These are phyloP conservation scores for Puccinia triticina DNA, from an alignment of 1,284 basidiomycete genomes.

Conservation along the genomic window DNA sequence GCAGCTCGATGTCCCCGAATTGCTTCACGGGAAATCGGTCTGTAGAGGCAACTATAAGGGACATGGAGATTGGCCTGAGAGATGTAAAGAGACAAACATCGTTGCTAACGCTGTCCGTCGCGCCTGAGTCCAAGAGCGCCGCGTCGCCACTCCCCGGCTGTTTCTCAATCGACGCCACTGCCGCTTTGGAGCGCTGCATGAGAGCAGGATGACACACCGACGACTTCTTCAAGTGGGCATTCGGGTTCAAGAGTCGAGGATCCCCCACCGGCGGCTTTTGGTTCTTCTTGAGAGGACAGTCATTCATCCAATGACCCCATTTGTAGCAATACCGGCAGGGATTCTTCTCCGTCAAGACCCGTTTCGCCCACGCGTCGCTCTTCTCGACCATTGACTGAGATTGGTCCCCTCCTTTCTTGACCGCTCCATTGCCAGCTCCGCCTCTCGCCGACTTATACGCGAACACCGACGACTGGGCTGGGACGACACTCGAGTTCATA, in stretches of 20 bases:
- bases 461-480: too few relatives aligned
- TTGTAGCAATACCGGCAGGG: not conserved
- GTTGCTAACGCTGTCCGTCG: constrained; percentile 6
- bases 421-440: too few relatives aligned
- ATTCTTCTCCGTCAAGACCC: not conserved
- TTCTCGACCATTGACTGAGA: too few relatives aligned
- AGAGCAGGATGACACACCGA: not conserved
- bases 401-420: too few relatives aligned
- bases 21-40: not conserved
- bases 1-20: not conserved
- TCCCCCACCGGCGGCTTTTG: not conserved
- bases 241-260: not conserved
- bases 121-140: not conserved
- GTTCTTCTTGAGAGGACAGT: not conserved
- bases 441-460: too few relatives aligned
- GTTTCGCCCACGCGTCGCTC: not conserved
- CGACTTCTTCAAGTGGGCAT: not conserved
- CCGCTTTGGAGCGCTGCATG: not conserved
- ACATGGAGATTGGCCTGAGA: not conserved
- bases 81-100: not conserved
- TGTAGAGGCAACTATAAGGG: constrained; percentile 10
- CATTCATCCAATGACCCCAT: not conserved
- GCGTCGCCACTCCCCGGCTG: too few relatives aligned
- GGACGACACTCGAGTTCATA: too few relatives aligned
- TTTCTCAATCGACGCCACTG: not conserved